These are phyloP conservation scores for Chaetomiaceae sp. DNA, from an alignment of 2,329 filamentous ascomycete genomes.

Conservation along the genomic window DNA sequence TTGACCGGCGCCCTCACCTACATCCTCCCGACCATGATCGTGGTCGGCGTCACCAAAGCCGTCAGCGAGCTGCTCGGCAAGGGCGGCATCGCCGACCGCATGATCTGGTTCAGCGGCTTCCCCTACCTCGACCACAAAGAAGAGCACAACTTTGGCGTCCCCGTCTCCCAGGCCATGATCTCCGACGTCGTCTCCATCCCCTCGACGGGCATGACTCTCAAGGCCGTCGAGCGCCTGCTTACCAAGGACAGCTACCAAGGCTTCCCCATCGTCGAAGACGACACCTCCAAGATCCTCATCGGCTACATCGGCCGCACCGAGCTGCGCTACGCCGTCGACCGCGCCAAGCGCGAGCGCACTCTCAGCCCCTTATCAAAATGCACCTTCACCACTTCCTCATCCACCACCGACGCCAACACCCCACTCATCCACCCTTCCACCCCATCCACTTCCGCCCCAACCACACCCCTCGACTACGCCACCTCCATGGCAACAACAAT, in stretches of 20 bases:
- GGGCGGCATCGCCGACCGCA: conserved; percentile 92
- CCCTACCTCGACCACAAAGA: conserved; percentile 97
- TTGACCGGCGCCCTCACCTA: conserved; percentile 96
- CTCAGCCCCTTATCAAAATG: conserved; percentile 68
- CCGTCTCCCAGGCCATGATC: conserved; percentile 88
- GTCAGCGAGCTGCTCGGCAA: conserved; percentile 90
- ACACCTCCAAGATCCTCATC: conserved; percentile 64
- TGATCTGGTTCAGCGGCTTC: conserved; percentile 98
- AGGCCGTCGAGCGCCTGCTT: conserved; percentile 72
- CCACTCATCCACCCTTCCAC: conserved; percentile 33
- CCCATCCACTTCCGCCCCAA: conserved; percentile 37
- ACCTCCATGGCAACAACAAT: conserved; percentile 39
- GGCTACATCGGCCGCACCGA: conserved; percentile 94
- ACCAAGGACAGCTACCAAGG: conserved; percentile 80
- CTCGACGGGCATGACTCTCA: conserved; percentile 66
- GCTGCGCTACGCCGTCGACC: conserved; percentile 82
- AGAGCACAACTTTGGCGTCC: conserved; percentile 92
- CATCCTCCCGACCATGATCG: conserved; percentile 97
- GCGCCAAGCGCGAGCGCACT: conserved; percentile 65
- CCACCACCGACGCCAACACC: conserved; percentile 31
- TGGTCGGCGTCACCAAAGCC: conserved; percentile 93
- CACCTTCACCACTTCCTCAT: conserved; percentile 56
- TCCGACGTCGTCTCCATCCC: conserved; percentile 70
- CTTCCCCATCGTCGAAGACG: conserved; percentile 83
- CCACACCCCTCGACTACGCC: conserved; percentile 39